Conservation (phyloP, 306 rosid species). For the Prinsepia uniflora region DNA sequence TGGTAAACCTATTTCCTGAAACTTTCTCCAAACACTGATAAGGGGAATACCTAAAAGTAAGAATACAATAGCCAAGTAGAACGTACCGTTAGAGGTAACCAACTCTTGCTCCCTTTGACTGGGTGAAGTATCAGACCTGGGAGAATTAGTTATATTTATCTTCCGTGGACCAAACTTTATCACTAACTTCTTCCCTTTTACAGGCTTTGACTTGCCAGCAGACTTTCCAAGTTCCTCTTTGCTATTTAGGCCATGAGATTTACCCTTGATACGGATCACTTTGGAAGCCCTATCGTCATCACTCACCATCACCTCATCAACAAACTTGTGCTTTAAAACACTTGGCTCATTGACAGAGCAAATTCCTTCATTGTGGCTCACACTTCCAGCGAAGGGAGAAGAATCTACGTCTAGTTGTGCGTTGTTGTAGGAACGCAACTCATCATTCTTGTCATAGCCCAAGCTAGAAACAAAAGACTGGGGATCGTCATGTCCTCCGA, state of each 20-base stretch:
- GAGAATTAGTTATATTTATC: slow-evolving; percentile 78
- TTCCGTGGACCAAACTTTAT: slow-evolving; percentile 86
- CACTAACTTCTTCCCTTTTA: slow-evolving; percentile 85
- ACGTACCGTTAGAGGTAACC: slow-evolving; percentile 52
- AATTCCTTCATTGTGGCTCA: slow-evolving; percentile 54
- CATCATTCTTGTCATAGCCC: slow-evolving; percentile 57
- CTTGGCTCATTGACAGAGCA: slow-evolving; percentile 52
- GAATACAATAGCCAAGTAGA: neutral
- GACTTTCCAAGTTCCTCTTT: slow-evolving; percentile 73
- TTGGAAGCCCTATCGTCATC: slow-evolving; percentile 76
- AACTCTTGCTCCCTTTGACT: slow-evolving; percentile 72
- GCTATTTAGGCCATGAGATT: slow-evolving; percentile 50
- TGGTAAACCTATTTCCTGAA: neutral
- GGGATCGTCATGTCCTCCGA: slow-evolving; percentile 59
- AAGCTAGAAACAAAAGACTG: slow-evolving; percentile 48
- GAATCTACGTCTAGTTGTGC: slow-evolving; percentile 53
- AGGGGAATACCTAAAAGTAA: neutral
- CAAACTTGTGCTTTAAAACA: slow-evolving; percentile 71
- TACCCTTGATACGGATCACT: slow-evolving; percentile 69
- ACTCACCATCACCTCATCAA: slow-evolving; percentile 89
- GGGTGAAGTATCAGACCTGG: slow-evolving; percentile 79
- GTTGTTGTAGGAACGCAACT: slow-evolving; percentile 45
- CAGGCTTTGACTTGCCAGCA: slow-evolving; percentile 49
- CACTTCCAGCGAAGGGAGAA: slow-evolving; percentile 69
- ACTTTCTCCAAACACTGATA: neutral